phyloP scores from a whole-genome alignment of 2,329 filamentous ascomycete genomes.

The Rhynchosporium graminicola region DNA sequence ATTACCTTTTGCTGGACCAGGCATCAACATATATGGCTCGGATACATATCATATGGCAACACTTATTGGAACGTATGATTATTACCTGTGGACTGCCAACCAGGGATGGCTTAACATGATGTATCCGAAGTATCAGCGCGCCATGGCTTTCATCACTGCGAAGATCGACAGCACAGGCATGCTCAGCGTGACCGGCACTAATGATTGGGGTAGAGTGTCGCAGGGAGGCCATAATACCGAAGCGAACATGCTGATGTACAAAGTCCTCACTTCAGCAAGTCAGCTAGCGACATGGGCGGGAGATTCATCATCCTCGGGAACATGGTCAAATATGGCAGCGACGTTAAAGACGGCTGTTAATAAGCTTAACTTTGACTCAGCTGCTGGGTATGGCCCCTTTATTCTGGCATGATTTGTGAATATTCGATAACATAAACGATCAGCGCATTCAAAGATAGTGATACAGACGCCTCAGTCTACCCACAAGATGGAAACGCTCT shows the following conservation, averaged over 20 bases:
- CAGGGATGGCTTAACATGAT: conserved; percentile 48
- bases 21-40: conserved; percentile 42
- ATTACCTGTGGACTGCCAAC: conserved; percentile 57
- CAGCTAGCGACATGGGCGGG: conserved; percentile 47
- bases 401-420: not conserved
- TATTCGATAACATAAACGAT: conserved; percentile 18
- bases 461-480: conserved; percentile 54
- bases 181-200: conserved; percentile 33
- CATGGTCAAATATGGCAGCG: conserved; percentile 26
- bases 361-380: conserved; percentile 28
- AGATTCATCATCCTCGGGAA: conserved; percentile 27
- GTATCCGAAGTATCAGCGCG: conserved; percentile 51
- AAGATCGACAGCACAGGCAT: conserved; percentile 46
- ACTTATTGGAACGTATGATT: conserved; percentile 60
- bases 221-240: conserved; percentile 39
- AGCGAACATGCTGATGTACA: conserved; percentile 43
- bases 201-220: conserved; percentile 37
- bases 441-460: conserved; percentile 39
- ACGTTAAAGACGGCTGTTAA: conserved; percentile 32
- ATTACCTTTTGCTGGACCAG: conserved; percentile 53
- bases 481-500: conserved; percentile 63
- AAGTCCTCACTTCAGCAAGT: conserved; percentile 50
- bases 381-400: conserved; percentile 28
- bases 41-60: conserved; percentile 61
- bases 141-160: conserved; percentile 47